Evolutionary conservation across 495 filamentous ascomycete species (phyloP).

Genomic region (Penicillium canariense): DNA sequence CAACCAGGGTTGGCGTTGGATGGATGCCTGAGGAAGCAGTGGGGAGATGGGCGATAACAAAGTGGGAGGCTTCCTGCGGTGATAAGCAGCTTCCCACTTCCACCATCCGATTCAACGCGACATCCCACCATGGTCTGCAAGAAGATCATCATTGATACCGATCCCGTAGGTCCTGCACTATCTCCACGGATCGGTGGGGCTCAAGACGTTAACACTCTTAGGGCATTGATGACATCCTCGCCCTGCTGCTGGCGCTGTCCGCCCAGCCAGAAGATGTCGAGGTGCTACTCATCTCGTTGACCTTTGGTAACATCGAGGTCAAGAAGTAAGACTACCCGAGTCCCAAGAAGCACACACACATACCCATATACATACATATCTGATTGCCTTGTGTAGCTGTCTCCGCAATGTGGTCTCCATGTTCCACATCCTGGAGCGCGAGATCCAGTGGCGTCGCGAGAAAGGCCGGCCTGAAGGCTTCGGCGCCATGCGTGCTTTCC

Average conservation of each 20-base stretch:
- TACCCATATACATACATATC: no score
- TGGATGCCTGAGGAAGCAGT: slow-evolving; percentile 3
- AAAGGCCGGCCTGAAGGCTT: slow-evolving; percentile 66
- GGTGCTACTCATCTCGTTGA: slow-evolving; percentile 83
- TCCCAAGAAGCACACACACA: slow-evolving; percentile 8
- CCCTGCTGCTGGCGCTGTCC: slow-evolving; percentile 78
- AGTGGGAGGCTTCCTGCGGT: not conserved
- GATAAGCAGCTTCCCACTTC: not conserved
- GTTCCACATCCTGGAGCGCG: slow-evolving; percentile 89
- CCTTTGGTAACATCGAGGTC: slow-evolving; percentile 88
- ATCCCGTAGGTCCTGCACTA: slow-evolving; percentile 59
- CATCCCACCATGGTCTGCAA: slow-evolving; percentile 35
- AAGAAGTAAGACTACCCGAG: slow-evolving; percentile 50
- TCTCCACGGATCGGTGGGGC: not conserved
- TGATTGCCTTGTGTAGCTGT: slow-evolving; percentile 52
- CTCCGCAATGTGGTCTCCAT: slow-evolving; percentile 86
- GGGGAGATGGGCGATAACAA: not conserved
- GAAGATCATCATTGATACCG: slow-evolving; percentile 90
- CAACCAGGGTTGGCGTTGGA: no score
- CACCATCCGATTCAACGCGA: not conserved
- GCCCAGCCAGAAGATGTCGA: slow-evolving; percentile 83
- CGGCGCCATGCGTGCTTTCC: slow-evolving; percentile 60
- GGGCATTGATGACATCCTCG: slow-evolving; percentile 93
- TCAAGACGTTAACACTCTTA: slow-evolving; percentile 16
- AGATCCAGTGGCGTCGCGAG: slow-evolving; percentile 76